Evolutionary conservation across 768 basidiomycete genomes (phyloP), one percentile per base, ranked within the genome.

Genomic region (Xerocomellus chrysenteron): DNA sequence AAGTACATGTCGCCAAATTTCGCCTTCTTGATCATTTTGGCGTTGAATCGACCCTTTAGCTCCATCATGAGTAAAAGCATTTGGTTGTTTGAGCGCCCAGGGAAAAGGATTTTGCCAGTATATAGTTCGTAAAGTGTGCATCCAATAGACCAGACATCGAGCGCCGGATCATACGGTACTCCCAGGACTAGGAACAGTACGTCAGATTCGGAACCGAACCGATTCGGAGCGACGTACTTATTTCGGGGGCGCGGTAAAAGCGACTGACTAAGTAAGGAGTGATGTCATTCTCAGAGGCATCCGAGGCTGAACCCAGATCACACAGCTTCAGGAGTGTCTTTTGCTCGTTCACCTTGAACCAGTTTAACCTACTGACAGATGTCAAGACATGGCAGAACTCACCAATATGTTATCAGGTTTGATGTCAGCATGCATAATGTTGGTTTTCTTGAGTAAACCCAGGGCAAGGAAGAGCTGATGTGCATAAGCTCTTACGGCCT

Each of bases 21-120:
- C 1, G 91, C 91, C 68, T 89, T 93, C 76, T 96, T 97, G 72
- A 98, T 89, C 85, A 93, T 86, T 74, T 93, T 94, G 60, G 84
- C 80, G 67, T 93, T 95, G 76, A 98, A 91, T 47, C 94, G 82
- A 36, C 97, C 95, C 72, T 92, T 95, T 55, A 97, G 79, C 71
- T 98, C 96, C 94, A 98, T 98, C 90, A 98, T 97, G 54, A 92
- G 84, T 53, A 94, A 79, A 19, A 98, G 78, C 96, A 98, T 98
- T 67, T 98, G 95, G 68, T 97, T 97, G 74, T 99, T 98, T 17
- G 92, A 92, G 39, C 93, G 85, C 13, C 96, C 96, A 0, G 97
- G 97, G 72, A 98, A 93, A 40, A 99, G 84, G 54, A 98, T 98
- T 77, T 97, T 98, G 71, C 93, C 94, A 2, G 94, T 94, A 75